Evolutionary conservation across 768 basidiomycete species (phyloP).

Genomic region (Lentinus brumalis): DNA sequence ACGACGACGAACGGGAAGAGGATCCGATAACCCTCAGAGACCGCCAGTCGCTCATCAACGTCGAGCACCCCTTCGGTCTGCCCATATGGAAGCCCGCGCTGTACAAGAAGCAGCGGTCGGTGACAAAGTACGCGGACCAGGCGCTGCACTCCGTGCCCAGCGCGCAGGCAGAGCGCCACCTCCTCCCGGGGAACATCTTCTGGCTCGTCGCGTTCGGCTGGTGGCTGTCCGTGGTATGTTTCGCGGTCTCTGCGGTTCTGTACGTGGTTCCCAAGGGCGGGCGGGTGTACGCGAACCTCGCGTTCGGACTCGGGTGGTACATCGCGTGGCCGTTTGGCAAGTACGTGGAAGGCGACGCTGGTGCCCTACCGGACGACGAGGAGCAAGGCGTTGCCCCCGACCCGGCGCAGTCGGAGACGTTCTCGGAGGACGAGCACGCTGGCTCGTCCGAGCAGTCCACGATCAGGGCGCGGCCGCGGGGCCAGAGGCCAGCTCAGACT

Average conservation of each 20-base stretch:
- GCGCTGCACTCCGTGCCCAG: conserved; percentile 92
- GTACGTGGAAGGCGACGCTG: conserved; percentile 86
- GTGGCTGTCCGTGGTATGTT: conserved; percentile 83
- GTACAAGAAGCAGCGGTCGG: conserved; percentile 96
- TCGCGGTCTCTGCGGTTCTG: conserved; percentile 66
- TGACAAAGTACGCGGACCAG: conserved; percentile 94
- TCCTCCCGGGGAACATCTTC: conserved; percentile 91
- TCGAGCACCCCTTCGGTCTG: conserved; percentile 97
- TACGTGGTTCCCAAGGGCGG: conserved; percentile 81
- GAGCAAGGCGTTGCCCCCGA: conserved; percentile 27
- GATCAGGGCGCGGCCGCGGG: conserved; percentile 41
- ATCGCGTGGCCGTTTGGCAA: conserved; percentile 98
- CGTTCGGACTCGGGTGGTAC: conserved; percentile 95
- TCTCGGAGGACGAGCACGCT: conserved; percentile 38
- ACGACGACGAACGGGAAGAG: conserved; percentile 54
- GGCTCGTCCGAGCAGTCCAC: conserved; percentile 38
- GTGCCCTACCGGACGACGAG: conserved; percentile 38
- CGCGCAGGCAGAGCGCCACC: conserved; percentile 89
- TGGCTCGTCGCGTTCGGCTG: conserved; percentile 92
- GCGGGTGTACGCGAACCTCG: conserved; percentile 76
- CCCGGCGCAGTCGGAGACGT: conserved; percentile 11
- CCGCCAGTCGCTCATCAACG: conserved; percentile 97
- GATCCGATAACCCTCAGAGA: conserved; percentile 93
- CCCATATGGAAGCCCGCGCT: conserved; percentile 99
- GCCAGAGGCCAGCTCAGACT: conserved; percentile 39